Conservation (phyloP, 2,329 filamentous ascomycete species). For the Metarhizium brunneum region DNA sequence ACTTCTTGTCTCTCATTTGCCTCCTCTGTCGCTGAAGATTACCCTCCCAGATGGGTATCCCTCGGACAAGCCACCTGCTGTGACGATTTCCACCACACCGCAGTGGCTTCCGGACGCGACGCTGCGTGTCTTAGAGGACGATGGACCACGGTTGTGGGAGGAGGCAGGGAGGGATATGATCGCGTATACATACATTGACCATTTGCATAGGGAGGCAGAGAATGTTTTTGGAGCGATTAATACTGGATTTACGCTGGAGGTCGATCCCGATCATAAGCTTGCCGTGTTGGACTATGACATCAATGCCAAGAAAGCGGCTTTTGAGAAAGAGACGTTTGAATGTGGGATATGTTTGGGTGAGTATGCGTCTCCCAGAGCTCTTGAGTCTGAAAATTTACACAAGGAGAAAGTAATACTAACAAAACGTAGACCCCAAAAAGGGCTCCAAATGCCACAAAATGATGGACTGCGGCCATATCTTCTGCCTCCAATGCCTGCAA, state of each 20-base stretch:
- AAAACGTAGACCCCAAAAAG: slow-evolving; percentile 68
- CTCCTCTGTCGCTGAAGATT: slow-evolving; percentile 45
- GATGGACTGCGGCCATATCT: slow-evolving; percentile 79
- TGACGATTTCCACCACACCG: slow-evolving; percentile 43
- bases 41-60: slow-evolving; percentile 51
- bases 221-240: slow-evolving; percentile 50
- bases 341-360: slow-evolving; percentile 73
- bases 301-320: slow-evolving; percentile 62
- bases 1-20: slow-evolving; percentile 46
- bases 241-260: slow-evolving; percentile 36
- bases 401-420: neutral
- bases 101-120: slow-evolving; percentile 45
- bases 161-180: slow-evolving; percentile 50
- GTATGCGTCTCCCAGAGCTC: slow-evolving; percentile 8
- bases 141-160: slow-evolving; percentile 49
- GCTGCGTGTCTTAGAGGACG: slow-evolving; percentile 39
- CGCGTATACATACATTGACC: slow-evolving; percentile 55
- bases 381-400: too few relatives aligned
- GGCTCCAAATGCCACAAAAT: slow-evolving; percentile 73
- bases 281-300: slow-evolving; percentile 71
- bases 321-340: slow-evolving; percentile 76
- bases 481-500: slow-evolving; percentile 77
- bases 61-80: slow-evolving; percentile 36
- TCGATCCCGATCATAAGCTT: slow-evolving; percentile 53
- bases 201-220: slow-evolving; percentile 49